Conservation (phyloP, 441 rosid genomes). For the Aleurites moluccanus region DNA sequence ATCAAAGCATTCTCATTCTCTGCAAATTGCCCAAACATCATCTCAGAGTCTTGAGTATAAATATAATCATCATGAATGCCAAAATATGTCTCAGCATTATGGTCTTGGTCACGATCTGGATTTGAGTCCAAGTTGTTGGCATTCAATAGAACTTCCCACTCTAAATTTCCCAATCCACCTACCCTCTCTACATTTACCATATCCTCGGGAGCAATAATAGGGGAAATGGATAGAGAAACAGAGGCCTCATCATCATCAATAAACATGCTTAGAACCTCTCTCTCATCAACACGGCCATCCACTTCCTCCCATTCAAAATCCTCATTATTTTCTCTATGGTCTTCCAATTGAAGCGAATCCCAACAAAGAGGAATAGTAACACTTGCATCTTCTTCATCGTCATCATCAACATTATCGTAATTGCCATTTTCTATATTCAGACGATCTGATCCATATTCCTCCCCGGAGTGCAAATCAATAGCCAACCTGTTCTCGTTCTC, state of each 20-base stretch:
- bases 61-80: constrained; percentile 56
- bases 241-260: constrained; percentile 56
- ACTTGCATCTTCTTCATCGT: constrained; percentile 47
- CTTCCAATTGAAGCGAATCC: constrained; percentile 74
- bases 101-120: constrained; percentile 39
- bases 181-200: constrained; percentile 40
- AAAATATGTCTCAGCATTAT: constrained; percentile 41
- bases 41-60: constrained; percentile 59
- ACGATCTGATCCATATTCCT: constrained; percentile 39
- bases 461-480: constrained; percentile 43
- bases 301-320: constrained; percentile 98
- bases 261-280: constrained; percentile 59
- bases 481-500: constrained; percentile 30
- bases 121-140: constrained; percentile 51
- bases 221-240: constrained; percentile 48
- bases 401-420: constrained; percentile 28
- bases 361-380: constrained; percentile 56
- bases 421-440: constrained; percentile 17
- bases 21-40: constrained; percentile 65
- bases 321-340: constrained; percentile 53
- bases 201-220: constrained; percentile 50
- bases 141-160: constrained; percentile 80
- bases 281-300: constrained; percentile 59
- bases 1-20: constrained; percentile 50
- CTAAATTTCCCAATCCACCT: constrained; percentile 50